Conservation (phyloP, 768 basidiomycete genomes). For the Termitomyces titanicus region DNA sequence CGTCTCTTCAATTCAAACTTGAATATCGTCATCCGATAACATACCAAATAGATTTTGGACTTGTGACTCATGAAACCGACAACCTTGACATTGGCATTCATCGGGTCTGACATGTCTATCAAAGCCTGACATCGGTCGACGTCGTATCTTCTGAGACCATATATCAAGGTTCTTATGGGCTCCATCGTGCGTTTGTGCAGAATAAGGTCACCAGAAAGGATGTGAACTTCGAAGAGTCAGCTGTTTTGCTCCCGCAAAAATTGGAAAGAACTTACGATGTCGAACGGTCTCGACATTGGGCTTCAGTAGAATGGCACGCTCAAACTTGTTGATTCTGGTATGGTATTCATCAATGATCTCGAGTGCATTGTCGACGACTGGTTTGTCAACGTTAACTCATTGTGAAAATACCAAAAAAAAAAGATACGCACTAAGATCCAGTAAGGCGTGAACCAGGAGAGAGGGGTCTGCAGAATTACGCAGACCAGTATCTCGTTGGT, state of each 20-base stretch:
- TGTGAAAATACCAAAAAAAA: background rate
- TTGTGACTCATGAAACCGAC: slow-evolving; percentile 68
- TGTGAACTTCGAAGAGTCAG: slow-evolving; percentile 52
- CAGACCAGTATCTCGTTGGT: slow-evolving; percentile 55
- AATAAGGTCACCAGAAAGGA: slow-evolving; percentile 71
- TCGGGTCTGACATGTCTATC: slow-evolving; percentile 38
- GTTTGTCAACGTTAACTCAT: background rate
- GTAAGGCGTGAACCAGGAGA: slow-evolving; percentile 62
- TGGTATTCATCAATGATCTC: slow-evolving; percentile 71
- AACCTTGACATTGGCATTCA: slow-evolving; percentile 34
- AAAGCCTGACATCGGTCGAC: slow-evolving; percentile 62
- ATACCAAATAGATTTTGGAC: slow-evolving; percentile 62
- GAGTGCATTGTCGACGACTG: slow-evolving; percentile 66
- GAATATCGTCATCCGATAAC: slow-evolving; percentile 13
- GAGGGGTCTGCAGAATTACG: slow-evolving; percentile 64
- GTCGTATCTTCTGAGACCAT: slow-evolving; percentile 67
- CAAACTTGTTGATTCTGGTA: slow-evolving; percentile 55
- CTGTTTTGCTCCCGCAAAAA: background rate
- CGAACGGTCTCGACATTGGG: slow-evolving; percentile 61
- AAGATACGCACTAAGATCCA: slow-evolving; percentile 48
- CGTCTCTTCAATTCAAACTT: background rate
- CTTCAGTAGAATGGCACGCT: slow-evolving; percentile 54
- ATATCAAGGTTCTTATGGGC: slow-evolving; percentile 67
- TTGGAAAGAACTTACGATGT: slow-evolving; percentile 38
- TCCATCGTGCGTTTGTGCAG: slow-evolving; percentile 72